Evolutionary conservation across 768 basidiomycete genomes (phyloP).

Genomic region (Aureoboletus auriporus): DNA sequence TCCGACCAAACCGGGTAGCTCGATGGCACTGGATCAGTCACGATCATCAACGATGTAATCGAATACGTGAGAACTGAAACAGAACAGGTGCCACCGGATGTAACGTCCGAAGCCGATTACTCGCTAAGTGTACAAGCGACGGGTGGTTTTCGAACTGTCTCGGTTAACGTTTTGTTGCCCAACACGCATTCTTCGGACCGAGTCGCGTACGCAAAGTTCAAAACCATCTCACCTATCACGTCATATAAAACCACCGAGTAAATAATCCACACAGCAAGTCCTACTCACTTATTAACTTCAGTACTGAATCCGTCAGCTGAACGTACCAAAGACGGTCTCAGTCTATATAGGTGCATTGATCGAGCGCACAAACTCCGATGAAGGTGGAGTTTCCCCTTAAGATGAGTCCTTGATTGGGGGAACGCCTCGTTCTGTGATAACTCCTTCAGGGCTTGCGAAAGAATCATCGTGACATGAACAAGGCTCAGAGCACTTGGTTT

Average conservation of each 20-base stretch:
- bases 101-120: slow-evolving; percentile 12
- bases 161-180: slow-evolving; percentile 7
- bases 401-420: slow-evolving; percentile 6
- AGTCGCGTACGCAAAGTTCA: slow-evolving; percentile 22
- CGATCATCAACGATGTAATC: slow-evolving; percentile 16
- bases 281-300: slow-evolving; percentile 8
- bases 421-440: slow-evolving; percentile 7
- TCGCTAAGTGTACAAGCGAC: slow-evolving; percentile 12
- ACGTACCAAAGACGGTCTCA: slow-evolving; percentile 14
- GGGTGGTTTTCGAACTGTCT: not conserved
- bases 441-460: slow-evolving; percentile 1
- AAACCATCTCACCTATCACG: slow-evolving; percentile 22
- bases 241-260: slow-evolving; percentile 22
- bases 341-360: slow-evolving; percentile 19
- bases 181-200: slow-evolving; percentile 13
- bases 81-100: slow-evolving; percentile 8
- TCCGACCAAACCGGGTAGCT: slow-evolving; percentile 12
- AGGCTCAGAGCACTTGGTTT: not conserved
- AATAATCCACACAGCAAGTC: slow-evolving; percentile 10
- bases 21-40: slow-evolving; percentile 9
- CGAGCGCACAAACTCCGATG: slow-evolving; percentile 19
- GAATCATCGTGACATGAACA: slow-evolving; percentile 4
- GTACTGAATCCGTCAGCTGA: slow-evolving; percentile 13
- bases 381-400: slow-evolving; percentile 3
- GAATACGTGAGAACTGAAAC: not conserved